Conservation (phyloP, 1,139 yeast genomes). For the Lipomyces yarrowii region DNA sequence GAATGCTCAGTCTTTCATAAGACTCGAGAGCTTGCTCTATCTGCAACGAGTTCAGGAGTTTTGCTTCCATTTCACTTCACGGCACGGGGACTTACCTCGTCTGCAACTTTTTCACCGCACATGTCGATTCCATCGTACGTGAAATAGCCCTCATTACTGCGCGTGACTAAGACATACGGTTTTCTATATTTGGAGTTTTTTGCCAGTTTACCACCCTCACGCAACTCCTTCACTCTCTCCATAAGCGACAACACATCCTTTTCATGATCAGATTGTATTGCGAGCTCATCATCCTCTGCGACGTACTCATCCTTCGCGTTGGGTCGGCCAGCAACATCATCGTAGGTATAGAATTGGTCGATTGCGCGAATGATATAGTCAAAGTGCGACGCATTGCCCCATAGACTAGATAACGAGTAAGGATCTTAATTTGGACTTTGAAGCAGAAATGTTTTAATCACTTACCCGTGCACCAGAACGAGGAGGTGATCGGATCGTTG, state of each 20-base stretch:
- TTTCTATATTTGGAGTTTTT: constrained; percentile 25
- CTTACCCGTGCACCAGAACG: constrained; percentile 74
- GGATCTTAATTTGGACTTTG: neutral
- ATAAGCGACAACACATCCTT: constrained; percentile 26
- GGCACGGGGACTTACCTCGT: constrained; percentile 52
- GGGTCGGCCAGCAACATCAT: constrained; percentile 15
- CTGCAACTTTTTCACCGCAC: constrained; percentile 74
- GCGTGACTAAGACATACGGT: constrained; percentile 53
- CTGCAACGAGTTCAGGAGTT: constrained; percentile 15
- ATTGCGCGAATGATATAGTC: constrained; percentile 51
- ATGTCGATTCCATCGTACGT: constrained; percentile 88
- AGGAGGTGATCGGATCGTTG: constrained; percentile 53
- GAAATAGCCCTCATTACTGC: constrained; percentile 65
- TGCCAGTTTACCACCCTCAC: constrained; percentile 18
- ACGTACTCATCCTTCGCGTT: constrained; percentile 35
- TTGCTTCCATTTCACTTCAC: neutral
- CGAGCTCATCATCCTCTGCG: constrained; percentile 5
- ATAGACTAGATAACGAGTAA: constrained; percentile 49
- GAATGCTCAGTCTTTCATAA: constrained; percentile 26
- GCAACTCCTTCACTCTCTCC: constrained; percentile 35
- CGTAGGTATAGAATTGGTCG: constrained; percentile 22
- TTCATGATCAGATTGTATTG: constrained; percentile 6
- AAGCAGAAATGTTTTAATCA: constrained; percentile 19
- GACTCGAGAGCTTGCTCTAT: constrained; percentile 30
- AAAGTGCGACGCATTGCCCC: constrained; percentile 78